Evolutionary conservation across 2,329 filamentous ascomycete genomes (phyloP), one percentile per base, ranked within the genome.

Genomic region (Geoglossum cookeanum): DNA sequence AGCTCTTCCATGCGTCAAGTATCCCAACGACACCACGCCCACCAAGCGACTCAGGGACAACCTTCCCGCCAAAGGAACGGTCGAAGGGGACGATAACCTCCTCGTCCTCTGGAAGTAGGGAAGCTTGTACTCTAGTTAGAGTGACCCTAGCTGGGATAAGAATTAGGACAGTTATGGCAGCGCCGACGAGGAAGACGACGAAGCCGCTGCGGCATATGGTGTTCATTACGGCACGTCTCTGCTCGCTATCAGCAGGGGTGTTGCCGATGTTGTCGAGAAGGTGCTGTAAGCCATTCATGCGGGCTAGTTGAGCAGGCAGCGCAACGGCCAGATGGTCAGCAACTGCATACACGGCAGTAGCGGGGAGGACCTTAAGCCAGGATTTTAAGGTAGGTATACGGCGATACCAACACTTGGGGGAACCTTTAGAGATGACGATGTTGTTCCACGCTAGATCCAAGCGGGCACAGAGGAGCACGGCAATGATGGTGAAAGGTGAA

Each of bases 11-110:
- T 0, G 88, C 89, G 64, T 91, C 84, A 55, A 78, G 68, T 65
- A 91, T 77, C 45, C 84, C 79, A 60, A 87, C 76, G 62, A 79
- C 81, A 62, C 87, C 85, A 61, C 76, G 78, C 57, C 85, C 87
- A 59, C 80, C 83, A n/a, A 88, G 74, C 55, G 88, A 76, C 59
- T 79, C 78, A n/a, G 86, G 82, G 61, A 84, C 79, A 32, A 91
- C 79, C 66, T 82, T 84, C 63, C 87, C 87, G 61, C 78, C 80
- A 65, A 94, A 94, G 33, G 83, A 84, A 62, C 89, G 85, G 74
- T 97, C 91, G 65, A 97, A 95, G 35, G 87, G 84, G 39, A 97
- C 83, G 61, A 96, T 85, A 30, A 87, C 81, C 71, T 94, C 84
- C 62, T 89, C 78, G 17, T 87, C 82, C 59, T 87, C 83, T 0